Evolutionary conservation across 148 eudicot genomes (phyloP).

Genomic region (Gaultheria prostrata): DNA sequence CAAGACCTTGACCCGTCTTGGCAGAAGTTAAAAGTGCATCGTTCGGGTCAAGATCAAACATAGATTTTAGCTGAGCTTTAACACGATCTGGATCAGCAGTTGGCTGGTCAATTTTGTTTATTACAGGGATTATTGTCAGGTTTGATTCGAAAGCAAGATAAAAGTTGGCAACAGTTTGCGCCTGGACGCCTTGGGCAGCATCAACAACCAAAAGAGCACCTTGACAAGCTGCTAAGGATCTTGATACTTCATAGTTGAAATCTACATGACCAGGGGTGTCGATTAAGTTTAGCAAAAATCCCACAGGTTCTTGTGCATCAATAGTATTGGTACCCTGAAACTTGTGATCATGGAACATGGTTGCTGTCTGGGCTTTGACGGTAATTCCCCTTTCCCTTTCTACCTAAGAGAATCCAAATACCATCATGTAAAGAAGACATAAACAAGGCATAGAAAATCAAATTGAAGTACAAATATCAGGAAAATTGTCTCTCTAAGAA

Average conservation of each 20-base stretch:
- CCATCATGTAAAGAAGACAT: not conserved
- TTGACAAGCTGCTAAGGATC: conserved; percentile 97
- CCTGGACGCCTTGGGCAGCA: conserved; percentile 99
- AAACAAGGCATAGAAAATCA: not conserved
- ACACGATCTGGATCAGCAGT: conserved; percentile 97
- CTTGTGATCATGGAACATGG: conserved; percentile 71
- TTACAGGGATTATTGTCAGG: conserved; percentile 78
- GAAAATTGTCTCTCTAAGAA: not conserved
- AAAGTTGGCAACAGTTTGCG: conserved; percentile 98
- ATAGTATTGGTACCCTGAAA: conserved; percentile 27
- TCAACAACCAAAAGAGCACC: conserved; percentile 96
- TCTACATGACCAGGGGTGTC: conserved; percentile 99
- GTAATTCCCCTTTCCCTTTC: conserved; percentile 99
- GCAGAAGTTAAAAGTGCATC: conserved; percentile 88
- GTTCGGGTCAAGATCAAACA: conserved; percentile 89
- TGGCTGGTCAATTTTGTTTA: conserved; percentile 96
- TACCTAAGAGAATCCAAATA: conserved; percentile 51
- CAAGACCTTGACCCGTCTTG: conserved; percentile 92
- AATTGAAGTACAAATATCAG: not conserved
- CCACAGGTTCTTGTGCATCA: conserved; percentile 25
- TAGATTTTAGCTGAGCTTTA: conserved; percentile 81
- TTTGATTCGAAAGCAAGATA: conserved; percentile 94
- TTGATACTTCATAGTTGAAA: conserved; percentile 98
- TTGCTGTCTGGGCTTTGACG: conserved; percentile 98
- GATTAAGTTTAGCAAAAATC: conserved; percentile 69